phyloP scores from a whole-genome alignment of 495 filamentous ascomycete species.

The Hypoxylon rickii region DNA sequence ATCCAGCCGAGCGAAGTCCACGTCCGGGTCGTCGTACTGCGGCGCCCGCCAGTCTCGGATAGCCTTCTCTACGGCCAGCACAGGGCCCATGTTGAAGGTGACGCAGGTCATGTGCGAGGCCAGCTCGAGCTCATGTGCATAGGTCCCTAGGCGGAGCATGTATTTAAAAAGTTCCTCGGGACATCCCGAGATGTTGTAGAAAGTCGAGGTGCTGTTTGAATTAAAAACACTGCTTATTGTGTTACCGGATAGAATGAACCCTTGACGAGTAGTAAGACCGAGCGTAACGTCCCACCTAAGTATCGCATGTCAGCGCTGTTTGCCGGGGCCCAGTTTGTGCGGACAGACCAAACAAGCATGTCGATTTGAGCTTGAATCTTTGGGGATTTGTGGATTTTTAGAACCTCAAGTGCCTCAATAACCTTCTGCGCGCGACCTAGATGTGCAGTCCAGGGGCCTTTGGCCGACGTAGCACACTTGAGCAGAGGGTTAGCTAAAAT shows the following conservation, averaged over 20 bases:
- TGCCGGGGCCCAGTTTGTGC: background rate
- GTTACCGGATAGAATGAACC: slow-evolving; percentile 29
- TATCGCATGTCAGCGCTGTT: background rate
- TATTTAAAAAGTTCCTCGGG: slow-evolving; percentile 29
- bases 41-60: slow-evolving; percentile 18
- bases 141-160: slow-evolving; percentile 29
- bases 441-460: slow-evolving; percentile 16
- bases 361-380: slow-evolving; percentile 34
- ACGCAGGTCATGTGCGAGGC: slow-evolving; percentile 36
- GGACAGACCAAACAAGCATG: slow-evolving; percentile 37
- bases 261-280: slow-evolving; percentile 31
- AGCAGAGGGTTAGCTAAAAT: slow-evolving; percentile 1
- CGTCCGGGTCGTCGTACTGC: background rate
- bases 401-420: slow-evolving; percentile 6
- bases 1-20: slow-evolving; percentile 15
- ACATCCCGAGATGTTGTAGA: slow-evolving; percentile 36
- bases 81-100: slow-evolving; percentile 31
- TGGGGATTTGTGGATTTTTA: slow-evolving; percentile 2
- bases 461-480: slow-evolving; percentile 15
- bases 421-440: slow-evolving; percentile 10
- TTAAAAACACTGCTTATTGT: slow-evolving; percentile 17
- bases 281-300: slow-evolving; percentile 41
- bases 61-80: slow-evolving; percentile 22
- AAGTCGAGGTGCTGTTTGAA: slow-evolving; percentile 31
- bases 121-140: slow-evolving; percentile 31